These are phyloP conservation scores for Hypoxylon sp. DNA, from an alignment of 2,329 filamentous ascomycete genomes.

Conservation along the genomic window DNA sequence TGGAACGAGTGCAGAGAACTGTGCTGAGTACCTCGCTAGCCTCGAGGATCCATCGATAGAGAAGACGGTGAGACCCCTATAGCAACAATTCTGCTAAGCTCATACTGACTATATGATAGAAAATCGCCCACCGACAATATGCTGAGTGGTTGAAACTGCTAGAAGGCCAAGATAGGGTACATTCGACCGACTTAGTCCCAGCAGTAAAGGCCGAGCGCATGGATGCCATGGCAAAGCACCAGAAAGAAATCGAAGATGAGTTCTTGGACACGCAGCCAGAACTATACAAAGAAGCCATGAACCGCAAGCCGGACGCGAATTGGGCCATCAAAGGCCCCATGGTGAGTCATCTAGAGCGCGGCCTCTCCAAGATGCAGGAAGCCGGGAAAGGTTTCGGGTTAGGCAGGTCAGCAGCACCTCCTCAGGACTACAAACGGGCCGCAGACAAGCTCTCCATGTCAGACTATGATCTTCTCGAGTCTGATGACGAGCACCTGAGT, in stretches of 20 bases:
- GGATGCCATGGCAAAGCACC: slow-evolving; percentile 54
- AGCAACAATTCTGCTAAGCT: background rate
- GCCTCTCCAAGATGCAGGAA: slow-evolving; percentile 55
- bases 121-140: slow-evolving; percentile 52
- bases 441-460: slow-evolving; percentile 31
- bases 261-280: slow-evolving; percentile 56
- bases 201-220: slow-evolving; percentile 52
- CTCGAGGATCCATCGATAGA: slow-evolving; percentile 48
- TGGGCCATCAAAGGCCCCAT: slow-evolving; percentile 57
- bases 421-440: slow-evolving; percentile 27
- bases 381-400: slow-evolving; percentile 25
- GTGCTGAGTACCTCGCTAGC: slow-evolving; percentile 52
- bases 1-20: slow-evolving; percentile 52
- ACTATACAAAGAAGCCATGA: slow-evolving; percentile 56
- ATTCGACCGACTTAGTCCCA: slow-evolving; percentile 50
- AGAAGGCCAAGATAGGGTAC: slow-evolving; percentile 53
- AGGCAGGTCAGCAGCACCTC: slow-evolving; percentile 17
- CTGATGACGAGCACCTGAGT: slow-evolving; percentile 39
- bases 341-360: slow-evolving; percentile 58
- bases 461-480: slow-evolving; percentile 40
- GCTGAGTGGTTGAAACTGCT: slow-evolving; percentile 55
- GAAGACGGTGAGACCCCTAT: slow-evolving; percentile 44
- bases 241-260: slow-evolving; percentile 59
- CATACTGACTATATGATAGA: slow-evolving; percentile 24
- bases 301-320: slow-evolving; percentile 49